phyloP scores from a whole-genome alignment of 106 monocot genomes.

The Narthecium ossifragum region DNA sequence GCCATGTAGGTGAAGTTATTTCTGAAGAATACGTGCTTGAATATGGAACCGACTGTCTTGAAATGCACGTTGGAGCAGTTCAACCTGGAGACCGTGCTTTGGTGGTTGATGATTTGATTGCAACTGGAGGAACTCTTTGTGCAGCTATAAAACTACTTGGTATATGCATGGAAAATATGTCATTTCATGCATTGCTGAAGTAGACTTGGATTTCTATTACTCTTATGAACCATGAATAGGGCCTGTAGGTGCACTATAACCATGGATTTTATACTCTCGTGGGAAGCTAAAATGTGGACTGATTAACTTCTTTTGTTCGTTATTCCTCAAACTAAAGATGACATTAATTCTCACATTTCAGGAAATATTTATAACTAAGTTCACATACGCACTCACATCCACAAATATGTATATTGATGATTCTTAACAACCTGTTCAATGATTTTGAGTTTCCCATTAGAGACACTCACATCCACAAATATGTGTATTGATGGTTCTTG shows the following conservation, averaged over 20 bases:
- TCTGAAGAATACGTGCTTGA: slow-evolving; percentile 42
- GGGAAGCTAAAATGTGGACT: no score
- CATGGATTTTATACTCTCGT: not conserved
- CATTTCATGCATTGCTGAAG: not conserved
- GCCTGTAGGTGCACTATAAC: no score
- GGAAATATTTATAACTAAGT: no score
- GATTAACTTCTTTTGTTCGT: not conserved
- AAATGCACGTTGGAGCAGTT: slow-evolving; percentile 42
- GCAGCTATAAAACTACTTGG: slow-evolving; percentile 48
- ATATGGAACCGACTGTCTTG: slow-evolving; percentile 46
- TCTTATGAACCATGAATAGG: not conserved
- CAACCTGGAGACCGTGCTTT: slow-evolving; percentile 34
- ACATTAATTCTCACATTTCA: no score
- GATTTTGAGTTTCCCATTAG: no score
- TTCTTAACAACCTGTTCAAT: no score
- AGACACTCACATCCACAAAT: no score
- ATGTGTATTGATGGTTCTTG: no score
- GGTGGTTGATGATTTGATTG: slow-evolving; percentile 45
- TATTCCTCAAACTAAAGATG: not conserved
- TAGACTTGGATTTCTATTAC: not conserved
- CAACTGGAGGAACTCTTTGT: slow-evolving; percentile 47
- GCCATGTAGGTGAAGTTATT: slow-evolving; percentile 42
- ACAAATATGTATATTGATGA: no score
- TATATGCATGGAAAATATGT: not conserved
- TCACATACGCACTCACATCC: no score